Evolutionary conservation across 2,329 filamentous ascomycete genomes (phyloP), one percentile per base, ranked within the genome.

Genomic region (Metarhizium guizhouense): DNA sequence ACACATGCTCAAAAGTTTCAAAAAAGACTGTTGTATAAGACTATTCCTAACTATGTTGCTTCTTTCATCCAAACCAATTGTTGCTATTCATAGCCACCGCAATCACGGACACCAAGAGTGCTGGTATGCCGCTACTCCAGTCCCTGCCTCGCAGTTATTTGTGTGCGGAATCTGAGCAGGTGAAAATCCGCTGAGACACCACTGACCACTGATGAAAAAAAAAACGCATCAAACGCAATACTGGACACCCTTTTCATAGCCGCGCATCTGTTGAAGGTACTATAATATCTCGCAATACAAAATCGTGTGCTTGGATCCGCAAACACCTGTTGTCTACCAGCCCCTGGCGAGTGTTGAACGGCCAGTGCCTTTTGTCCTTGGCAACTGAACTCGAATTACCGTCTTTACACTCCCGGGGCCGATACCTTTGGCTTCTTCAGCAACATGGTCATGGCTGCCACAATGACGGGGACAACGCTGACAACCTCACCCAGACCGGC

Each of bases 401-500:
- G 16, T 16, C 2, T 45, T 45, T 30, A 32, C 8, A 42, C 51
- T 42, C 30, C 29, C 34, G 8, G 32, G 32, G 32, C 53, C n/a
- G 40, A 11, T 8, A 13, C 32, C 54, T 59, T 57, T 48, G 57
- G 57, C 57, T 58, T 61, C 20, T 52, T 60, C 30, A 63, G 52
- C 51, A 68, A 54, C 68, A 70, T 68, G 6, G 65, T 65, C 54
- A 62, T 55, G 38, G 64, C 65, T 6, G 63, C 62, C 2, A 66
- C 43, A 32, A 87, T 76, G 11, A 87, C 84, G 0, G 84, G 84
- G 58, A 83, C 51, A 0, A 88, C 79, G 64, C 83, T 87, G 13
- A 84, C 80, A 51, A 87, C 67, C 70, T 88, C 84, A 0, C 84
- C 84, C 49, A 87, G 59, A 0, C 83, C 85, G 0, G 84, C 83